phyloP scores from a whole-genome alignment of 73 alveolate genomes.

The Tetrahymena malaccensis region DNA sequence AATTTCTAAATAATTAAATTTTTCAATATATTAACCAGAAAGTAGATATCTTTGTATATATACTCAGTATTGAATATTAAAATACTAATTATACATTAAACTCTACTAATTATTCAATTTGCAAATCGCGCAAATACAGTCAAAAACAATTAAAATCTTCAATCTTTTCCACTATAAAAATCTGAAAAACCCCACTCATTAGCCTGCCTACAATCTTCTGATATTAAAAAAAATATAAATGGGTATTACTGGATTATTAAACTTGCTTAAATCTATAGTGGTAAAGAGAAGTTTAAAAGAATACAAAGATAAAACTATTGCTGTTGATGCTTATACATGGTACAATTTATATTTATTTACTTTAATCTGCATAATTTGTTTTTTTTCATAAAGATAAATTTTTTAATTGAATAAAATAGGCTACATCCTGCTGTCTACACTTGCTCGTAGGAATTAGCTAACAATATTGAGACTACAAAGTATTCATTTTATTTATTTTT shows the following conservation, averaged over 20 bases:
- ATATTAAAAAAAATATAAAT: background rate
- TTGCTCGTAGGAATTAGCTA: constrained; percentile 70
- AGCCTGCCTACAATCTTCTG: background rate
- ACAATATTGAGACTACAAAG: constrained; percentile 48
- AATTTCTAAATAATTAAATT: background rate
- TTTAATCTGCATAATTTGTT: background rate
- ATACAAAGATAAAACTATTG: constrained; percentile 70
- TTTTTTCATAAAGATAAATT: background rate
- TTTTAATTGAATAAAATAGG: background rate
- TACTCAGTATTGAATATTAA: background rate
- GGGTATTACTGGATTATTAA: constrained; percentile 83
- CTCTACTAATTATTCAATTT: background rate
- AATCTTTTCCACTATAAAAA: too few species aligned
- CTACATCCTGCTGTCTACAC: constrained; percentile 88
- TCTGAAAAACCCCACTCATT: too few species aligned
- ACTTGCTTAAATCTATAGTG: constrained; percentile 65
- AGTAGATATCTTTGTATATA: background rate
- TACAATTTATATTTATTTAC: background rate
- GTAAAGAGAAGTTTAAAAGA: constrained; percentile 70
- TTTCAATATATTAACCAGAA: background rate
- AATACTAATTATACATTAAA: background rate
- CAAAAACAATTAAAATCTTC: background rate
- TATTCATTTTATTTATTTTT: background rate
- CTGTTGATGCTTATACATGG: constrained; percentile 95
- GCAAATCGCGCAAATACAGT: background rate